Evolutionary conservation across 495 filamentous ascomycete species (phyloP).

Genomic region (Neurospora tetrasperma): DNA sequence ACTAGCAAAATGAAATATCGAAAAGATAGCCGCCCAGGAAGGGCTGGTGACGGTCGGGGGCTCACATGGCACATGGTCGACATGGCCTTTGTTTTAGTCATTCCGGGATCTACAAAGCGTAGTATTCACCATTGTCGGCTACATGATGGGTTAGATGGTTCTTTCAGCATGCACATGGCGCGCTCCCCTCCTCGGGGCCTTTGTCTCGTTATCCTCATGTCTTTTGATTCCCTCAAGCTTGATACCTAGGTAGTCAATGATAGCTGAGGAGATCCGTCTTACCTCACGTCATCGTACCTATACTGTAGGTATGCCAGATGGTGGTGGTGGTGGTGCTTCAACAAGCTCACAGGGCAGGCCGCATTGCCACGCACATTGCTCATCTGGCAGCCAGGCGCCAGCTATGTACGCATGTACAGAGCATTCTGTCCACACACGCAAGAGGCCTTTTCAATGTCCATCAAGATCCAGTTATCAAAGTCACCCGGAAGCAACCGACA

Average conservation of each 20-base stretch:
- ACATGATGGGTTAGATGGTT: not conserved
- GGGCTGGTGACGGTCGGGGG: not conserved
- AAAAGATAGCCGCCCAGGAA: not conserved
- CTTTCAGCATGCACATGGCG: not conserved
- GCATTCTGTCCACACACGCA: not conserved
- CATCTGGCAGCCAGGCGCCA: not conserved
- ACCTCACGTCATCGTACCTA: not conserved
- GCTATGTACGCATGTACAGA: not conserved
- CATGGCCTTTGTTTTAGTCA: not conserved
- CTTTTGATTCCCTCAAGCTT: not conserved
- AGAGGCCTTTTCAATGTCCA: not conserved
- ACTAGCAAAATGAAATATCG: not conserved
- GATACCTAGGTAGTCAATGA: not conserved
- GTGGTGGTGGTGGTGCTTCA: not conserved
- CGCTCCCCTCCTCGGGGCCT: not conserved
- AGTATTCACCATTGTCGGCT: not conserved
- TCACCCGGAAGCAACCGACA: not conserved
- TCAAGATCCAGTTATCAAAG: not conserved
- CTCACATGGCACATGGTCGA: not conserved
- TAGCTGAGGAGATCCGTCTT: not conserved
- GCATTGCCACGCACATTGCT: not conserved
- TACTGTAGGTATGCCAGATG: not conserved
- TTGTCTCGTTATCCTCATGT: not conserved
- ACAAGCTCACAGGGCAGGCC: not conserved
- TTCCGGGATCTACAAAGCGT: not conserved